Base-by-base conservation (phyloP, 1,284 basidiomycete genomes). In the Sanghuangporus weigelae region DNA sequence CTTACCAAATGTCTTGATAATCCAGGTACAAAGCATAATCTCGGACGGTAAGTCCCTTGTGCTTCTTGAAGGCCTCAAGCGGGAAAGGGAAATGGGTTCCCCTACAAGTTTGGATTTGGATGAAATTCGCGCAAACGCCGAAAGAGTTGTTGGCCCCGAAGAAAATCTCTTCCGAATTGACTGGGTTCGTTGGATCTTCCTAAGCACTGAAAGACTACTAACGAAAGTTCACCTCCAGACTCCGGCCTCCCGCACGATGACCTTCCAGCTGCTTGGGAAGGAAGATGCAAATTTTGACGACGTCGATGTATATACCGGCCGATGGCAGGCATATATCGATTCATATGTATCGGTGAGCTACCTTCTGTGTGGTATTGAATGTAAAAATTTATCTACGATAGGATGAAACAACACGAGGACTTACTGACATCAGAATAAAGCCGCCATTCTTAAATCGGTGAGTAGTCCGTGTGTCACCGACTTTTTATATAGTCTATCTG, bases 91-190 rank as follows among this genome's bases (percentile, higher is more conserved):
- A 19, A 76, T 86, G 26, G 75, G 79, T 3, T 76, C 73, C 2
- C 84, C 85, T 5, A 90, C 89, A 0, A 88, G 87, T 1, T 87
- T 95, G 66, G 93, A 96, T 69, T 89, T 93, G 71, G 92, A 93
- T 67, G 93, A 91, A 57, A 89, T 88, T 68, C 83, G 95, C 53
- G 86, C 90, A 72, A 86, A 86, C 60, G 92, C 90, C 0, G 96
- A 98, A 73, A 88, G 85, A 57, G 83, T 93, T 7, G 76, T 96
- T 50, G 93, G 92, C 1, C 83, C 88, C 0, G 95, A 98, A 62
- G 96, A 98, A 74, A 95, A 93, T 72, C 78, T 98, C 16, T 98
- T 93, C 80, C 84, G 93, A 21, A 85, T 98, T 54, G 95, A 96
- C 76, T 97, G 94, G 90, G 93, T 95, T 71, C 62, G 86, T 77